Percentiles rank a stretch among this genome's conserved stretches.
These are phyloP conservation scores for Dactylellina parvicollis DNA, from an alignment of 2,329 filamentous ascomycete genomes.

Conservation along the genomic window DNA sequence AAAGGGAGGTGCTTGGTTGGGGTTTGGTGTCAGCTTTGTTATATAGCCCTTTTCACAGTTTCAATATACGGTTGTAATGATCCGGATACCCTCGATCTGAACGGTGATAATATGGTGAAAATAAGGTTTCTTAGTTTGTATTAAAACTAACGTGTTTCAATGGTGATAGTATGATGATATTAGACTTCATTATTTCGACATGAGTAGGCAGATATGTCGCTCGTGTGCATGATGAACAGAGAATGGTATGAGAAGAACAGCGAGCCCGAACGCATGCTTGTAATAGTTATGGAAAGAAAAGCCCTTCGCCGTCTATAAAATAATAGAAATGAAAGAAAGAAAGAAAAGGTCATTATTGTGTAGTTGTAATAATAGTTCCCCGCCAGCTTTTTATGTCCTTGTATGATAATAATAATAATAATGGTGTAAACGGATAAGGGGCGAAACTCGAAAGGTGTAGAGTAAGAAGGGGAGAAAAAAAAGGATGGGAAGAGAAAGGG, in stretches of 20 bases:
- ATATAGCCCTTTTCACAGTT: slow-evolving; percentile 24
- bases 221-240: background rate
- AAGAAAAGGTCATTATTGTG: no score
- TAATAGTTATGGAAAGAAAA: background rate
- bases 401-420: slow-evolving; percentile 7
- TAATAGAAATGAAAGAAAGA: slow-evolving; percentile 6
- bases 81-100: background rate
- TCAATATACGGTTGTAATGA: slow-evolving; percentile 33
- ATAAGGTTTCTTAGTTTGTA: no score
- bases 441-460: background rate
- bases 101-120: no score
- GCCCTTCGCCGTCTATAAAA: slow-evolving; percentile 40
- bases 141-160: no score
- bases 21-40: background rate
- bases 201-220: background rate
- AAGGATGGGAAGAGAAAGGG: background rate
- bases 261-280: background rate
- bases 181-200: no score
- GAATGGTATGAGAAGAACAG: background rate
- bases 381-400: slow-evolving; percentile 42
- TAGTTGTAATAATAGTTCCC: slow-evolving; percentile 6
- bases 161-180: no score
- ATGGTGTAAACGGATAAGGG: slow-evolving; percentile 4
- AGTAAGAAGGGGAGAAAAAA: background rate
- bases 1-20: background rate